Conservation (phyloP, 345 rosid genomes). For the Cardiospermum halicacabum region DNA sequence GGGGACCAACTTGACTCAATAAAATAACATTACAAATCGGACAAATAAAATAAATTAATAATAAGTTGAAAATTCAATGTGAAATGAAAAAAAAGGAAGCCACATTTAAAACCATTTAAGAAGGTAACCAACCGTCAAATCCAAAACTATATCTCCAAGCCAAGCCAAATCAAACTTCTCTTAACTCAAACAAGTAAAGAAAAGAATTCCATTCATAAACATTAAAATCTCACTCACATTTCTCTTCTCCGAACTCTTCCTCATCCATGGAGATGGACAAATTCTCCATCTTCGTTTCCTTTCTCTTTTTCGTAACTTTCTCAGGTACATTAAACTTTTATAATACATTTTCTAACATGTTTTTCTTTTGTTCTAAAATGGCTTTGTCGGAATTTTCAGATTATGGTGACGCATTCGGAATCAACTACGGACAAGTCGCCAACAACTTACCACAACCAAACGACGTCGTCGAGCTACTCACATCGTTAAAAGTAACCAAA, state of each 20-base stretch:
- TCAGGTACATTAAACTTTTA: slow-evolving; percentile 46
- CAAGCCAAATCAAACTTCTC: slow-evolving; percentile 22
- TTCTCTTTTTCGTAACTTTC: slow-evolving; percentile 31
- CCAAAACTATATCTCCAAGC: slow-evolving; percentile 39
- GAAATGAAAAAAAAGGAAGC: slow-evolving; percentile 6
- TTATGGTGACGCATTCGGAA: slow-evolving; percentile 55
- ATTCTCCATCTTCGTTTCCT: slow-evolving; percentile 26
- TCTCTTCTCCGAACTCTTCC: slow-evolving; percentile 22
- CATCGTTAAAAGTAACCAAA: slow-evolving; percentile 56
- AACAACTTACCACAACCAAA: slow-evolving; percentile 73
- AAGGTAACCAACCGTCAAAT: slow-evolving; percentile 22
- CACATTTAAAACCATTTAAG: slow-evolving; percentile 21
- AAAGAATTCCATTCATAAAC: slow-evolving; percentile 37
- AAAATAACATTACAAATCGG: slow-evolving; percentile 1
- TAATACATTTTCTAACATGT: not conserved
- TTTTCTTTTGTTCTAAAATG: not conserved
- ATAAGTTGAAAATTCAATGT: not conserved
- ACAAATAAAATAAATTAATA: slow-evolving; percentile 10
- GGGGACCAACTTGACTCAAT: slow-evolving; percentile 25
- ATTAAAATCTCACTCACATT: slow-evolving; percentile 9
- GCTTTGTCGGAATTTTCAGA: slow-evolving; percentile 23
- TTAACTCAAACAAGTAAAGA: slow-evolving; percentile 43
- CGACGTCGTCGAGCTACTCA: slow-evolving; percentile 58
- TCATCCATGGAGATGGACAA: slow-evolving; percentile 26
- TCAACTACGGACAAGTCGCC: slow-evolving; percentile 90